Percentiles rank a stretch among this genome's conserved stretches.
Conservation (phyloP, 148 eudicot genomes). For the Beta vulgaris region DNA sequence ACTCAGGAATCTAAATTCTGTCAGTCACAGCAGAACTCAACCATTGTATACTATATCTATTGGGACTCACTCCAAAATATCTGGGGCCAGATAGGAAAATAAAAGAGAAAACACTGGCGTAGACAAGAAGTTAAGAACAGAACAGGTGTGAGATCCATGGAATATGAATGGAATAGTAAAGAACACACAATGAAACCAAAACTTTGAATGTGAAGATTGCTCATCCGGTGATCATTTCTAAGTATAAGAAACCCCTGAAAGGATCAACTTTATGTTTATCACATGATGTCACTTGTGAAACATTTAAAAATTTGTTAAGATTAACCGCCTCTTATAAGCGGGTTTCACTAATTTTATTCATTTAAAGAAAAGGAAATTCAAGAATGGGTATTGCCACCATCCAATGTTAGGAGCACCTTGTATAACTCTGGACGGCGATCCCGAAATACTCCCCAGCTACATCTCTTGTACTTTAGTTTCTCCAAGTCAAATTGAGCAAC, state of each 20-base stretch:
- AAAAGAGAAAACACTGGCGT: background rate
- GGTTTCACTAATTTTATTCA: background rate
- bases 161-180: background rate
- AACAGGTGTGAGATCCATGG: background rate
- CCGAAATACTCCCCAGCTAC: slow-evolving; percentile 91
- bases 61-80: background rate
- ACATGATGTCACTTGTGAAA: slow-evolving; percentile 16
- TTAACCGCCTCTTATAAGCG: background rate
- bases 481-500: slow-evolving; percentile 76
- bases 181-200: background rate
- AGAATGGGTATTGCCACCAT: slow-evolving; percentile 58
- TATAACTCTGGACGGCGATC: slow-evolving; percentile 94
- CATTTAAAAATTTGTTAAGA: background rate
- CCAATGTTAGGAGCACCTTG: slow-evolving; percentile 90
- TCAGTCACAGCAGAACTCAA: slow-evolving; percentile 12
- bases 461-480: slow-evolving; percentile 67
- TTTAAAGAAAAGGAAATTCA: slow-evolving; percentile 15
- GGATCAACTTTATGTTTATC: slow-evolving; percentile 2
- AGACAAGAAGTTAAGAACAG: background rate
- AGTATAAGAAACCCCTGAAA: background rate
- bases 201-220: slow-evolving; percentile 1
- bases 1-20: background rate
- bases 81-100: background rate
- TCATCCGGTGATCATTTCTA: background rate
- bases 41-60: slow-evolving; percentile 14